These are phyloP conservation scores for Trifolium subterraneum DNA, from an alignment of 306 rosid genomes.

Conservation along the genomic window DNA sequence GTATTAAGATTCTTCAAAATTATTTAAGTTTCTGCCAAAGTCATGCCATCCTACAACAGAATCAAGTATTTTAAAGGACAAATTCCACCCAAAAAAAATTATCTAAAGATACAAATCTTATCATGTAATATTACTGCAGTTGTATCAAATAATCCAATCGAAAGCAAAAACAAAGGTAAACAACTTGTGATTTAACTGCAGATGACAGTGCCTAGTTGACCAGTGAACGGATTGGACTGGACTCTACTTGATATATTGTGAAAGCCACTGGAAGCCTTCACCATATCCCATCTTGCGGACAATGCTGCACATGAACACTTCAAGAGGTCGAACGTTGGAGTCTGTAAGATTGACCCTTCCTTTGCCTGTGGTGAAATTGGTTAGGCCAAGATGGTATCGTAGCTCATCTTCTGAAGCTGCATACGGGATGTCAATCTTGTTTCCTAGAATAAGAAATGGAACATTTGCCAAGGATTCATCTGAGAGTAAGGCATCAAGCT, in stretches of 20 bases:
- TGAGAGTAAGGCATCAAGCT: constrained; percentile 75
- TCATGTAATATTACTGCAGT: constrained; percentile 48
- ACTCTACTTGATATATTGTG: constrained; percentile 81
- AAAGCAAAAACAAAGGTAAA: constrained; percentile 40
- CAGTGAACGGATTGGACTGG: constrained; percentile 20
- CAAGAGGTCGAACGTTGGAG: constrained; percentile 74
- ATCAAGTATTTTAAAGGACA: constrained; percentile 40
- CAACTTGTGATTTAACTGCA: constrained; percentile 50
- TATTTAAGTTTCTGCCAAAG: constrained; percentile 41
- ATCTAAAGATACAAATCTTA: constrained; percentile 42
- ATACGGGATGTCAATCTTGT: constrained; percentile 85
- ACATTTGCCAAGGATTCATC: constrained; percentile 71
- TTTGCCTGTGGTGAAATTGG: constrained; percentile 86
- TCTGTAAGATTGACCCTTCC: constrained; percentile 72
- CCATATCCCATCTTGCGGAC: constrained; percentile 94
- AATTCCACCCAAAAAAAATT: constrained; percentile 33
- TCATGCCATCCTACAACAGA: constrained; percentile 45
- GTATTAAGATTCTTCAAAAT: constrained; percentile 37
- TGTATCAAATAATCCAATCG: constrained; percentile 47
- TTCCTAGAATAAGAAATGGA: constrained; percentile 80
- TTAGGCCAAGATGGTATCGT: constrained; percentile 69
- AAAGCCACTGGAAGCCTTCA: constrained; percentile 86
- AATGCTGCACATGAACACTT: constrained; percentile 93
- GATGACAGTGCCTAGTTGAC: constrained; percentile 43
- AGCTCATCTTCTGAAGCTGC: constrained; percentile 87